These are phyloP conservation scores for Lolium rigidum DNA, from an alignment of 176 grass and related monocot genomes.

Conservation along the genomic window DNA sequence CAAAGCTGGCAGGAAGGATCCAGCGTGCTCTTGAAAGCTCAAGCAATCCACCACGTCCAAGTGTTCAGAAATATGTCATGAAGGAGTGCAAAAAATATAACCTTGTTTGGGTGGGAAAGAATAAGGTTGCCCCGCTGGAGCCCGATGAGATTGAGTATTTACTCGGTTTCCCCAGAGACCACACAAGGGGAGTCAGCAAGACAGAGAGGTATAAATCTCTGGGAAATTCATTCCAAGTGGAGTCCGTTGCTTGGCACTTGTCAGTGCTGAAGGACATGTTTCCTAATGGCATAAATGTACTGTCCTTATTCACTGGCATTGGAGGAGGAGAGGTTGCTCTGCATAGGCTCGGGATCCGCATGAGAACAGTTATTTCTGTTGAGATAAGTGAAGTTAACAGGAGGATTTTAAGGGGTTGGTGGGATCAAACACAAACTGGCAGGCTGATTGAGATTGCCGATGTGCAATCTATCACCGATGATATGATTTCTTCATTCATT, in stretches of 20 bases:
- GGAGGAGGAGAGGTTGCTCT: slow-evolving; percentile 86
- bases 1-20: slow-evolving; percentile 59
- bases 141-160: slow-evolving; percentile 76
- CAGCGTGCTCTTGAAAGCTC: slow-evolving; percentile 30
- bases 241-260: slow-evolving; percentile 76
- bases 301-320: slow-evolving; percentile 84
- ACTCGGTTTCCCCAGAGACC: slow-evolving; percentile 73
- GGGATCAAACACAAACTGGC: slow-evolving; percentile 72
- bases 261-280: slow-evolving; percentile 66
- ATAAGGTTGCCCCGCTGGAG: slow-evolving; percentile 75
- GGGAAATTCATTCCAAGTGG: slow-evolving; percentile 90
- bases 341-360: slow-evolving; percentile 65
- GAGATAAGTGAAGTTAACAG: slow-evolving; percentile 64
- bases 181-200: slow-evolving; percentile 66
- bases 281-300: slow-evolving; percentile 60
- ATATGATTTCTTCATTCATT: too few relatives aligned
- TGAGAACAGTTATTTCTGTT: slow-evolving; percentile 69
- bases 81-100: slow-evolving; percentile 79
- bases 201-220: slow-evolving; percentile 65
- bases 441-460: slow-evolving; percentile 53
- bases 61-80: slow-evolving; percentile 55
- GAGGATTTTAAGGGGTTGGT: slow-evolving; percentile 64
- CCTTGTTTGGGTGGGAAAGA: slow-evolving; percentile 72
- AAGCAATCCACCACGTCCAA: slow-evolving; percentile 39
- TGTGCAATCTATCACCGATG: too few relatives aligned